Evolutionary conservation across 257 asterid species (phyloP), one percentile per base, ranked within the genome.

Genomic region (Petunia secreta): DNA sequence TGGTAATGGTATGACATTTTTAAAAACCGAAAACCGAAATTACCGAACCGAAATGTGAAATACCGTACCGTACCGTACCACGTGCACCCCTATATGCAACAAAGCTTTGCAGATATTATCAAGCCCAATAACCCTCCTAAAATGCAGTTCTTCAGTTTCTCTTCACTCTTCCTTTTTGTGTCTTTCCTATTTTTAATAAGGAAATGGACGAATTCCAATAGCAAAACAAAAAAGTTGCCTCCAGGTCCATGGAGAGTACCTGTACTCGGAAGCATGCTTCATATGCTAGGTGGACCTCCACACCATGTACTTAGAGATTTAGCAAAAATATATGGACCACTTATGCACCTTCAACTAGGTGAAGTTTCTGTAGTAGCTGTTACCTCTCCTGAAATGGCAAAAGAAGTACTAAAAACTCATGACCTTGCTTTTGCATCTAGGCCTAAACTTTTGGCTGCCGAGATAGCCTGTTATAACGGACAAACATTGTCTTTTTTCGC

Each of bases 191-290:
- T 67, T 67, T 8, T 4, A 6, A 7, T 67, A 4, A 3, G 4
- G 0, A 67, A n/a, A 67, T 67, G 57, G 75, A 67, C 7, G 75
- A 41, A 40, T 14, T 66, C 37, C 74, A 14, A 15, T 3, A 15
- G 0, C 13, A 3, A 40, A 40, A 65, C 1, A 3, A 65, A 9
- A 48, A 87, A 6, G 10, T 63, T 79, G 43, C 88, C 89, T 11
- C 86, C 86, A 37, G 89, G 87, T 5, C 89, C 89, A 54, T 84
- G 89, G 86, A 65, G 40, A 65, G 1, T 65, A 65, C 74, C 52
- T 1, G 13, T 65, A 2, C 0, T 65, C 6, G 52, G 74, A 14
- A 39, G 1, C 52, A 65, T 65, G 36, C 1, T 65, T 65, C 74
- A 65, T 65, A 38, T 65, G 36, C 0, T 40, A 65, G 52, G 74